Conservation (phyloP, 805 yeast genomes). For the Lachancea cidri region DNA sequence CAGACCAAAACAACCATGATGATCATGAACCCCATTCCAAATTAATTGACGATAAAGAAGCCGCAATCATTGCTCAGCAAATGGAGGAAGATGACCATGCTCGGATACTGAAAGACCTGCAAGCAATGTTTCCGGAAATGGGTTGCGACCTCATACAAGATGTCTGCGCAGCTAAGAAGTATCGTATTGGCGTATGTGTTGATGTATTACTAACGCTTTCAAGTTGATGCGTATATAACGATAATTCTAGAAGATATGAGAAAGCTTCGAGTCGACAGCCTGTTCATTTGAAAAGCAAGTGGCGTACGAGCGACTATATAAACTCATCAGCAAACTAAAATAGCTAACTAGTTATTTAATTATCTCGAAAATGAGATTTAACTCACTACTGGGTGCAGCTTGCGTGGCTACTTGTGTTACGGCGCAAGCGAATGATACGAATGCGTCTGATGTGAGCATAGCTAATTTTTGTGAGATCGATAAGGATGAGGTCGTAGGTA, state of each 20-base stretch:
- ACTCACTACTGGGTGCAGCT: background rate
- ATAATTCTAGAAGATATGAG: constrained; percentile 3
- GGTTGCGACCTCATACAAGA: constrained; percentile 68
- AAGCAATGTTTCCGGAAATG: constrained; percentile 69
- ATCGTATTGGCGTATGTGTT: constrained; percentile 66
- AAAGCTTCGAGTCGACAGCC: constrained; percentile 6
- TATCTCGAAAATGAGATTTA: background rate
- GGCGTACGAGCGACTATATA: background rate
- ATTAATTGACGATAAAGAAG: constrained; percentile 2
- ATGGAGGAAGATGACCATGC: constrained; percentile 40
- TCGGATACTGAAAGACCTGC: constrained; percentile 45
- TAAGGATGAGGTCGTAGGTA: constrained; percentile 28
- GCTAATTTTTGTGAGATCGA: constrained; percentile 32
- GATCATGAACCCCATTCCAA: background rate
- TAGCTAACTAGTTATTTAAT: background rate
- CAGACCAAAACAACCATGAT: constrained; percentile 2
- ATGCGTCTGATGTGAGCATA: background rate
- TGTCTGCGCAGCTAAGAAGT: constrained; percentile 59
- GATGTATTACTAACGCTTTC: constrained; percentile 40
- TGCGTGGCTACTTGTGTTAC: background rate
- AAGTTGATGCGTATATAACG: background rate
- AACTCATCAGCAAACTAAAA: too few relatives aligned
- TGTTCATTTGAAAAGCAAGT: constrained; percentile 1
- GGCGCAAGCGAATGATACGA: background rate
- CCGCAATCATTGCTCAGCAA: constrained; percentile 31